phyloP scores from a whole-genome alignment of 441 rosid genomes.

The Metrosideros polymorpha region DNA sequence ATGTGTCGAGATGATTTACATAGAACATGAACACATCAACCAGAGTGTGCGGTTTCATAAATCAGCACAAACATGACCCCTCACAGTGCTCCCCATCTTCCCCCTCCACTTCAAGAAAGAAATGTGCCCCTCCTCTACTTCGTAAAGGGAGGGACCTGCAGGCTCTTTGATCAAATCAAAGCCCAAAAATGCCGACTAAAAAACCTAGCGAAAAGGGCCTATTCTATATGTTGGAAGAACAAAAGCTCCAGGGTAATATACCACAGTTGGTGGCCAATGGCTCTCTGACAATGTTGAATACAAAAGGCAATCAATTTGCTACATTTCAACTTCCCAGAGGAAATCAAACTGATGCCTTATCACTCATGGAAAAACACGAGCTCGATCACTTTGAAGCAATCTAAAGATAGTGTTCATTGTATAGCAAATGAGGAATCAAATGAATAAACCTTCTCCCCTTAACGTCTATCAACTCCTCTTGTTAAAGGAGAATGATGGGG shows the following conservation, averaged over 20 bases:
- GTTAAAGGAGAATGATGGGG: neutral
- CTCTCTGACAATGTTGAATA: neutral
- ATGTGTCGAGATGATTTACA: neutral
- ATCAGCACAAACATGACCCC: neutral
- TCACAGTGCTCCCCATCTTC: neutral
- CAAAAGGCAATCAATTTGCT: neutral
- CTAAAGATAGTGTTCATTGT: neutral
- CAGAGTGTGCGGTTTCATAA: neutral
- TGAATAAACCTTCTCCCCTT: neutral
- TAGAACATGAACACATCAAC: neutral
- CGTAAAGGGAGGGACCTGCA: neutral
- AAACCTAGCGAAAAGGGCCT: neutral
- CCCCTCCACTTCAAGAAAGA: neutral
- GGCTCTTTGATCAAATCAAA: neutral
- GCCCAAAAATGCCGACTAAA: neutral
- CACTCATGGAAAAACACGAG: neutral
- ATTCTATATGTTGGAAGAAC: neutral
- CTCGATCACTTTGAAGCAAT: neutral
- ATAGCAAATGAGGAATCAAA: neutral
- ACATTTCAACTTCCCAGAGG: neutral
- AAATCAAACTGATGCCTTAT: neutral
- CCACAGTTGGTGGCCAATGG: neutral
- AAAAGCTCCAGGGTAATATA: neutral
- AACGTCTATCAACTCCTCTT: neutral
- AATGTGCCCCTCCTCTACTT: neutral